A percentile compares a stretch with the other conserved stretches of the same genome.
phyloP scores from a whole-genome alignment of 2,329 filamentous ascomycete genomes.

The Pleurostoma richardsiae region DNA sequence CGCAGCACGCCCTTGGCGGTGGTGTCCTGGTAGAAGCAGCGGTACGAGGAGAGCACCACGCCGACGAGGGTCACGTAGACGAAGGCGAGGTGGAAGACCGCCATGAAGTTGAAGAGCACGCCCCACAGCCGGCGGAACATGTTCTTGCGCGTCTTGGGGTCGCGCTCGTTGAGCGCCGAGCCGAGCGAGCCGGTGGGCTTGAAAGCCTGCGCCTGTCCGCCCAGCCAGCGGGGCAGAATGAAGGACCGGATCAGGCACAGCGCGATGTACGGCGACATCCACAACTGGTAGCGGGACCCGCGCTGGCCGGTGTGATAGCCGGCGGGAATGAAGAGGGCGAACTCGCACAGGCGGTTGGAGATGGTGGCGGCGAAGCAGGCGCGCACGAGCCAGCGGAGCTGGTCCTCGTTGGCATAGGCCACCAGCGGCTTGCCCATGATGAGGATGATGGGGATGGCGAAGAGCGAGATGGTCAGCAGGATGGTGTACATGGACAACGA shows the following conservation, averaged over 20 bases:
- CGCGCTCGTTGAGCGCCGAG: conserved; percentile 50
- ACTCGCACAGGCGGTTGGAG: conserved; percentile 49
- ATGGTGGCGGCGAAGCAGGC: conserved; percentile 46
- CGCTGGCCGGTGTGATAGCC: conserved; percentile 56
- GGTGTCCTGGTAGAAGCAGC: conserved; percentile 25
- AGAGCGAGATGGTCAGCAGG: conserved; percentile 46
- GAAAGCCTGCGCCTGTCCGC: conserved; percentile 53
- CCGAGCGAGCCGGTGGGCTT: conserved; percentile 52
- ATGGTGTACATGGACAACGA: conserved; percentile 52
- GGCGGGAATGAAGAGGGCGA: conserved; percentile 52
- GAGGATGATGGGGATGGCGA: conserved; percentile 55
- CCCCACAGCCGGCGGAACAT: conserved; percentile 48
- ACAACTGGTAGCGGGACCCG: conserved; percentile 50
- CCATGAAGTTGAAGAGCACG: conserved; percentile 47
- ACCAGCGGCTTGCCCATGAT: conserved; percentile 52
- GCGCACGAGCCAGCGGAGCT: conserved; percentile 55
- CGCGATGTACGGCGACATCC: conserved; percentile 60
- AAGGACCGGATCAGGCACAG: conserved; percentile 54
- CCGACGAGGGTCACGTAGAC: neutral
- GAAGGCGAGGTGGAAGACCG: conserved; percentile 48
- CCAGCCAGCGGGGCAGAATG: conserved; percentile 53
- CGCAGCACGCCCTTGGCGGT: neutral
- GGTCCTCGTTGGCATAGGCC: conserved; percentile 44
- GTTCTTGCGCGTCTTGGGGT: conserved; percentile 42
- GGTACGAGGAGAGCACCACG: conserved; percentile 35